Base-by-base conservation (phyloP, 2,329 filamentous ascomycete species). In the Pseudopithomyces chartarum region DNA sequence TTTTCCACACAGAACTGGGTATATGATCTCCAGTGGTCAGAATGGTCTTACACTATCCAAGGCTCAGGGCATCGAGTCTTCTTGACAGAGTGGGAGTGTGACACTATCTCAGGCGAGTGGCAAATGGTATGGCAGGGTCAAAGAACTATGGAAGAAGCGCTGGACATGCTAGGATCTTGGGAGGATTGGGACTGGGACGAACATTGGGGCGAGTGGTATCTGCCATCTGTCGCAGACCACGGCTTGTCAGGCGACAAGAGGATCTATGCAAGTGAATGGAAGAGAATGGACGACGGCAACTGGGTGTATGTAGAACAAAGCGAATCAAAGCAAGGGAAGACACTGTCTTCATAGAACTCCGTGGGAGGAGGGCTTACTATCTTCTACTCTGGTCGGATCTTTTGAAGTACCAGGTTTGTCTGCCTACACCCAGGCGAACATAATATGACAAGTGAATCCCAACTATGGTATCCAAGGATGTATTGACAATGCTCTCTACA, bases 141-240 rank as follows among this genome's bases (percentile, higher is more conserved):
- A 6, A 33, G 13, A 12, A 38, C 17, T 19, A 34, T 26, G 13
- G 55, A 64, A 13, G 32, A 17, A 15, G 59, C 55, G 7, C 55
- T 43, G 29, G 57, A 56, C 22, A 26, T 49, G 39, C 39, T 67
- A 11, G 63, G 61, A 11, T 52, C 56, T 26, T 67, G 64, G 63
- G 59, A 65, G 47, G 64, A 67, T 22, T 67, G 64, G 64, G 19
- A 17, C 1, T 65, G 63, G 61, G 58, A 67, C 55, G 33, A 57
- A n/a, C 22, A 34, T 1, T 56, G 43, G 53, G 49, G 52, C 19
- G 59, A 63, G 34, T 65, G 64, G 64, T 63, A 48, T 55, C 52
- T 67, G 8, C 46, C 59, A 2, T 34, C 63, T 15, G 13, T 39
- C 3, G 47, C 19, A 34, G 36, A 52, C 1, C 44, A 51, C 15